Base-by-base conservation (phyloP, 1,284 basidiomycete genomes). In the Xanthoconium separans region DNA sequence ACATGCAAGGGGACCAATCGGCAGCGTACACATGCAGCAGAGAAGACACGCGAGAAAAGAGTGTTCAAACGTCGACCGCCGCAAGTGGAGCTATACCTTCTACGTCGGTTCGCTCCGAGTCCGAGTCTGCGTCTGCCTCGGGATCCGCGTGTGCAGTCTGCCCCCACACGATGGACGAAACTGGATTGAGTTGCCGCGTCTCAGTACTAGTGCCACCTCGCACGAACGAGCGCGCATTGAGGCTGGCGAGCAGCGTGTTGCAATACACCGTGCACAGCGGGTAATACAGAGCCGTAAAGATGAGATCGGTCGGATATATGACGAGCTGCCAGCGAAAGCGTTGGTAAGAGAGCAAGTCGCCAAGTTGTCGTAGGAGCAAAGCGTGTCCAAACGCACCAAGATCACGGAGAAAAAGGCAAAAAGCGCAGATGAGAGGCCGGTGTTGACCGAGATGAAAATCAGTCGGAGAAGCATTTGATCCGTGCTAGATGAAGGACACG, bases 221-320 rank as follows among this genome's bases (percentile, higher is more conserved):
- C 6, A 37, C 30, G 44, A 55, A 68, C 30, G 56, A 36, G 20
- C 62, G 69, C 0, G 54, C 50, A 27, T 71, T 70, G 48, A 72
- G 60, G 49, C 59, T 73, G 36, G 61, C 67, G 29, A 73, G 62
- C 2, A 73, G 47, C 27, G 67, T 70, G 53, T 69, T 71, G 44
- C 66, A 62, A 46, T 73, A 71, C 30, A 72, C 58, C 34, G 68
- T 61, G 45, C 70, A 68, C 29, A 72, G 54, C 12, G 72, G 68
- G 33, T 60, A 65, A 37, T 64, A 69, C 22, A 65, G 24, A 11
- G 67, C 61, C n/a, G 54, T 54, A 54, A 61, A 64, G 39, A 63
- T 56, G 47, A 69, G 59, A 37, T 62, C 40, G 24, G 51, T 48
- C 1, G 71, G 68, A 37, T 61, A 65, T 34, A 64, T 36, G 33